Conservation (phyloP, 345 rosid genomes). For the Corchorus olitorius region DNA sequence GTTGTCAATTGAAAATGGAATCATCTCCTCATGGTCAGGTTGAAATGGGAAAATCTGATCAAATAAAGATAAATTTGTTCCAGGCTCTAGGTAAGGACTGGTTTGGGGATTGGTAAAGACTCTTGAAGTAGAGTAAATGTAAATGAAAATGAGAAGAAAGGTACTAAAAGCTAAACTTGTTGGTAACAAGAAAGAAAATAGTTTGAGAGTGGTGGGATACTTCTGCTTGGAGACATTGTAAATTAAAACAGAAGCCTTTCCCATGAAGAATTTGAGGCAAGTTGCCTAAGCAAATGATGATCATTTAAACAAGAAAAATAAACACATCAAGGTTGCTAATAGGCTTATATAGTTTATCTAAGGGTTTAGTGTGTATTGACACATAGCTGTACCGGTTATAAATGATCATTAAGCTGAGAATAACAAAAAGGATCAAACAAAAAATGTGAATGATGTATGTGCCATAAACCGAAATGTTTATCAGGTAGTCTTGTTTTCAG, state of each 20-base stretch:
- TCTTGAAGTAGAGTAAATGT: conserved; percentile 43
- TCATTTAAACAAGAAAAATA: neutral
- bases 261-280: conserved; percentile 24
- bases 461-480: neutral
- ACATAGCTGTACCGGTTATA: neutral
- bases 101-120: conserved; percentile 32
- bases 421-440: neutral
- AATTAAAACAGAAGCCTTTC: conserved; percentile 32
- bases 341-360: neutral
- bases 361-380: neutral
- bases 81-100: conserved; percentile 17
- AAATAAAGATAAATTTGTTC: neutral
- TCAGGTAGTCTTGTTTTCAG: neutral
- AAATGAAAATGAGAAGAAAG: conserved; percentile 40
- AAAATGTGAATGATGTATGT: conserved; percentile 8
- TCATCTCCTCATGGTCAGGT: neutral
- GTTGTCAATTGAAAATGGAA: conserved; percentile 20
- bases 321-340: neutral
- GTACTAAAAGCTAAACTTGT: conserved; percentile 43
- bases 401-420: neutral
- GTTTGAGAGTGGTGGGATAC: conserved; percentile 21
- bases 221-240: conserved; percentile 34
- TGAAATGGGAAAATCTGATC: conserved; percentile 13
- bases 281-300: neutral
- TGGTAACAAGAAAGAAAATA: conserved; percentile 43